Evolutionary conservation across 1,284 basidiomycete species (phyloP).

Genomic region (Xanthoconium separans): DNA sequence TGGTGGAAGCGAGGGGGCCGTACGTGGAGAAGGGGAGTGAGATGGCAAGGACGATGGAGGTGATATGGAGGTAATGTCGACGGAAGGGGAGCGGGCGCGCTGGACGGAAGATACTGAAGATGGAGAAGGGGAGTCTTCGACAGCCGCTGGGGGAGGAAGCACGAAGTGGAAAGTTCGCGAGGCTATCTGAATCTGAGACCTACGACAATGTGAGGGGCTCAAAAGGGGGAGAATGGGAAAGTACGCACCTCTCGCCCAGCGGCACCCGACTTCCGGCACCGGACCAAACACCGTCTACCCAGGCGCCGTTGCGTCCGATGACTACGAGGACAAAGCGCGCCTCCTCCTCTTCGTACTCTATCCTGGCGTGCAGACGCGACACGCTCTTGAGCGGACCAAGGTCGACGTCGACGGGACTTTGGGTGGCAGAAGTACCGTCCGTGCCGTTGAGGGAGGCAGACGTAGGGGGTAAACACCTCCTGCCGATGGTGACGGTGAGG

Average conservation of each 20-base stretch:
- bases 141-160: constrained; percentile 71
- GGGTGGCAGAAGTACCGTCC: constrained; percentile 25
- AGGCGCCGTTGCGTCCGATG: constrained; percentile 93
- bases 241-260: constrained; percentile 73
- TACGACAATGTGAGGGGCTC: constrained; percentile 34
- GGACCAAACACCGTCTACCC: constrained; percentile 96
- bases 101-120: constrained; percentile 64
- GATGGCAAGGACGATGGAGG: constrained; percentile 78
- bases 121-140: constrained; percentile 74
- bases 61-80: constrained; percentile 78
- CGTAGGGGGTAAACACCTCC: constrained; percentile 61
- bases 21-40: constrained; percentile 60
- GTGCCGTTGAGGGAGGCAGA: constrained; percentile 55
- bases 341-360: constrained; percentile 86
- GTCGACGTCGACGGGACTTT: constrained; percentile 83
- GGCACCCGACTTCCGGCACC: constrained; percentile 84
- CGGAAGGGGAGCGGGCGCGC: constrained; percentile 64
- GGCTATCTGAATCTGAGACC: constrained; percentile 98
- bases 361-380: constrained; percentile 92
- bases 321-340: constrained; percentile 91
- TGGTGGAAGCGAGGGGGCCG: constrained; percentile 32
- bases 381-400: constrained; percentile 96
- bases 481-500: constrained; percentile 76
- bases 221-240: constrained; percentile 3
- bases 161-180: constrained; percentile 97